These are phyloP conservation scores for Neofusicoccum kwambonambiense DNA, from an alignment of 2,329 filamentous ascomycete genomes.

Conservation along the genomic window DNA sequence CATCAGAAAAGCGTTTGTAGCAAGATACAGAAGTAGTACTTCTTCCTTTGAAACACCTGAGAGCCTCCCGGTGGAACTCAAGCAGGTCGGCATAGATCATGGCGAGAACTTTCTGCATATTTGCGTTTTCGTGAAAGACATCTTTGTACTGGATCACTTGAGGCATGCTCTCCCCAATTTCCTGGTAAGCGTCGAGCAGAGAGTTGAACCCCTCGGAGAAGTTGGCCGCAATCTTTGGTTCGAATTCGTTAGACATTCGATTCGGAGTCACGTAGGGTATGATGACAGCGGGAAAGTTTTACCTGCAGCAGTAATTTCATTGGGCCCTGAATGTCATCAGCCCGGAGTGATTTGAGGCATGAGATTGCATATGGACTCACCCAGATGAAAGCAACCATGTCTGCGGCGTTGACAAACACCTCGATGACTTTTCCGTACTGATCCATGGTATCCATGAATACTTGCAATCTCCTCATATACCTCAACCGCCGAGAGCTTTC, in stretches of 20 bases:
- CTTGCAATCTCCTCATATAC: constrained; percentile 24
- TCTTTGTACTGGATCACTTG: constrained; percentile 33
- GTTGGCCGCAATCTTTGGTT: constrained; percentile 28
- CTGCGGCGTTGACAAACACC: constrained; percentile 22
- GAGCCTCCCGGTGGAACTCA: constrained; percentile 37
- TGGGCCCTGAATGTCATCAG: constrained; percentile 25
- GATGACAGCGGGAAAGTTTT: neutral
- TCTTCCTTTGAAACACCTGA: constrained; percentile 29
- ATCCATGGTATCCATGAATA: constrained; percentile 28
- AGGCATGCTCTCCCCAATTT: constrained; percentile 41
- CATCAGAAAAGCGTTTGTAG: neutral
- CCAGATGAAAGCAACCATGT: constrained; percentile 29
- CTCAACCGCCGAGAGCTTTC: constrained; percentile 18
- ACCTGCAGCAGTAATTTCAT: constrained; percentile 38
- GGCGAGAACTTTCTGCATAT: constrained; percentile 34
- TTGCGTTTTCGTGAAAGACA: constrained; percentile 28
- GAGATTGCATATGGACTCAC: constrained; percentile 18
- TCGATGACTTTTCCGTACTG: constrained; percentile 27
- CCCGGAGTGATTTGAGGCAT: constrained; percentile 1
- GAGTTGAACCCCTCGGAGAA: constrained; percentile 36
- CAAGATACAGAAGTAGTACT: constrained; percentile 20
- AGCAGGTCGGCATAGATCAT: constrained; percentile 42
- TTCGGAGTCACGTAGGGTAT: constrained; percentile 19
- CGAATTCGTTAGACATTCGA: constrained; percentile 25
- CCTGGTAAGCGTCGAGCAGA: constrained; percentile 39